Percentiles rank a stretch among this genome's conserved stretches.
Evolutionary conservation across 148 eudicot species (phyloP).

Genomic region (Pouteria glomerata): DNA sequence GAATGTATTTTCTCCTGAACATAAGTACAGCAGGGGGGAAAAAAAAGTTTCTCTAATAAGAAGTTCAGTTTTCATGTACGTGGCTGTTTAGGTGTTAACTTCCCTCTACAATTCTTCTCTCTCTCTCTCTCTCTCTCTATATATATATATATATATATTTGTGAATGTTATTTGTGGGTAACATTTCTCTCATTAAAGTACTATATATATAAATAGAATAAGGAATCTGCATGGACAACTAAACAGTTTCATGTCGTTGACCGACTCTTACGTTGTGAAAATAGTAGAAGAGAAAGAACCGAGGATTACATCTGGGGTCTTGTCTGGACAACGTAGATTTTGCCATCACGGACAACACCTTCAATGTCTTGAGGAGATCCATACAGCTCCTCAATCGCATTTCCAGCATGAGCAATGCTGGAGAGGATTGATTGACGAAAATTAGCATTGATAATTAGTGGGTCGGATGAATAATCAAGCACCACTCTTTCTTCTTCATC

Average conservation of each 20-base stretch:
- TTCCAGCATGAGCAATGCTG: slow-evolving; percentile 75
- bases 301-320: slow-evolving; percentile 86
- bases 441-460: slow-evolving; percentile 46
- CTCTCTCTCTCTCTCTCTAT: not conserved
- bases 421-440: slow-evolving; percentile 69
- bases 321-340: slow-evolving; percentile 91
- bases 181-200: not conserved
- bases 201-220: not conserved
- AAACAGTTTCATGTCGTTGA: no score
- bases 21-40: no score
- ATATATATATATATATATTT: not conserved
- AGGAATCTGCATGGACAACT: not conserved
- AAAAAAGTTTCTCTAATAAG: no score
- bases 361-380: slow-evolving; percentile 97
- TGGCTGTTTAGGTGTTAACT: no score
- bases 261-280: not conserved
- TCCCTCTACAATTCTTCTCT: not conserved
- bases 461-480: slow-evolving; percentile 80
- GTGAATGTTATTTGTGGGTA: not conserved
- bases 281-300: not conserved
- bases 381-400: slow-evolving; percentile 80
- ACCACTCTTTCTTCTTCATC: slow-evolving; percentile 86
- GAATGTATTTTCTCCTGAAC: no score
- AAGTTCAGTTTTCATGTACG: no score
- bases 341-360: slow-evolving; percentile 91